phyloP scores from a whole-genome alignment of 176 grass and related monocot species.

The Avena sativa region DNA sequence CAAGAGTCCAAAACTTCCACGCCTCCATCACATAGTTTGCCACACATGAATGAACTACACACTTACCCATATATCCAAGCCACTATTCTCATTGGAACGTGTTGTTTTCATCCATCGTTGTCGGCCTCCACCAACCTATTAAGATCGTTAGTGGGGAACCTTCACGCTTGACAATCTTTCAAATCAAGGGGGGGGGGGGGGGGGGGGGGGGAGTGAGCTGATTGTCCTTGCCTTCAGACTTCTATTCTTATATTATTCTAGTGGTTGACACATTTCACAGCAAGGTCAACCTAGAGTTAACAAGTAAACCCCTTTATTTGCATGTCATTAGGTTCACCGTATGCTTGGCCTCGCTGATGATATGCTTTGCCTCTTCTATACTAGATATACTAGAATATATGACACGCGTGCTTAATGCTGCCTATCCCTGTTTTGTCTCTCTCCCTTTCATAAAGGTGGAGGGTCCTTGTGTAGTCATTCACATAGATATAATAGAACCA shows the following conservation, averaged over 20 bases:
- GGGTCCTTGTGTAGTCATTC: conserved; percentile 50
- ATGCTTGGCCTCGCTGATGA: conserved; percentile 24
- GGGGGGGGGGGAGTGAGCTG: conserved; percentile 27
- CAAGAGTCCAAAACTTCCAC: conserved; percentile 47
- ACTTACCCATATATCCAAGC: conserved; percentile 1
- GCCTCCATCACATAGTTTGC: conserved; percentile 32
- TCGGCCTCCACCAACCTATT: conserved; percentile 53
- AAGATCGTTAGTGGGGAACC: conserved; percentile 46
- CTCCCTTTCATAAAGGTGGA: conserved; percentile 48
- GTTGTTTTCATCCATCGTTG: conserved; percentile 48
- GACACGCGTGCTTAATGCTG: conserved; percentile 65
- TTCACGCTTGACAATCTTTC: conserved; percentile 57
- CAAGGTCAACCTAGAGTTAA: conserved; percentile 49
- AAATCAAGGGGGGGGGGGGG: conserved; percentile 38
- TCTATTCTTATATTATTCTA: conserved; percentile 59
- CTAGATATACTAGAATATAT: conserved; percentile 52
- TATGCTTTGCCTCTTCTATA: conserved; percentile 37
- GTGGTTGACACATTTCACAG: conserved; percentile 63
- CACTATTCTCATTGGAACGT: conserved; percentile 36
- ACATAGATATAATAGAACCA: conserved; percentile 47
- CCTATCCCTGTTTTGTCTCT: conserved; percentile 63
- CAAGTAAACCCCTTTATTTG: conserved; percentile 37
- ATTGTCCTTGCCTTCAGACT: conserved; percentile 47
- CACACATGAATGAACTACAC: conserved; percentile 36
- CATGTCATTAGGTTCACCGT: conserved; percentile 42